Percentiles rank a stretch among this genome's conserved stretches.
These are phyloP conservation scores for Coniferiporia sulphurascens DNA, from an alignment of 1,284 basidiomycete genomes.

Conservation along the genomic window DNA sequence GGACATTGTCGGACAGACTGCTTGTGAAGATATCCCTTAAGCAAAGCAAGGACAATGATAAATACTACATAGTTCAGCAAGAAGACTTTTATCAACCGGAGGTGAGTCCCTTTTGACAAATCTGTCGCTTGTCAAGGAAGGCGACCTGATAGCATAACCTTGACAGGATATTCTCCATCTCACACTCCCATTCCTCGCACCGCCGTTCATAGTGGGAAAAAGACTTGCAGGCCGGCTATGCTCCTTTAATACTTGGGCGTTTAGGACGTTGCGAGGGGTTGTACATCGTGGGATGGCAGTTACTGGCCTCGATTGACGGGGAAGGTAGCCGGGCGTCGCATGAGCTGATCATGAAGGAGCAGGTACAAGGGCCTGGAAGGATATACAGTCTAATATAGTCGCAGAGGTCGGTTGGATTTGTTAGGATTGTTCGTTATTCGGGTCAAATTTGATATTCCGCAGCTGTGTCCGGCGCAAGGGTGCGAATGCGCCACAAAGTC, in stretches of 20 bases:
- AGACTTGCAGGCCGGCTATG: slow-evolving; percentile 4
- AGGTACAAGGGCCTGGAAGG: no score
- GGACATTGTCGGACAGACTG: slow-evolving; percentile 25
- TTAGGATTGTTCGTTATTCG: no score
- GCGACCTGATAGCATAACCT: not conserved
- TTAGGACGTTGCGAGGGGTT: not conserved
- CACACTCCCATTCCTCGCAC: slow-evolving; percentile 13
- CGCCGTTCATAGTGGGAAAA: slow-evolving; percentile 6
- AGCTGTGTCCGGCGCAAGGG: no score
- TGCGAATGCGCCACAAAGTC: no score
- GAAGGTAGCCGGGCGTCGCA: not conserved
- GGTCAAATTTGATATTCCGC: no score
- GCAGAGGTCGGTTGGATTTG: no score
- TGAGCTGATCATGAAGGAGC: not conserved
- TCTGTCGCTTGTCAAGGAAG: not conserved
- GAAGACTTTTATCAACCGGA: slow-evolving; percentile 63
- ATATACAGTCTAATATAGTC: no score
- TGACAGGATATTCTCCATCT: slow-evolving; percentile 9
- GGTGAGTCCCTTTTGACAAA: slow-evolving; percentile 27
- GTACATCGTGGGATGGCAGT: not conserved
- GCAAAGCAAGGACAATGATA: slow-evolving; percentile 27
- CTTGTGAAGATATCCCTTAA: slow-evolving; percentile 44
- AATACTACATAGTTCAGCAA: slow-evolving; percentile 48
- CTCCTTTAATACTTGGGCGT: slow-evolving; percentile 2
- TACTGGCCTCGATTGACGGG: not conserved